phyloP scores from a whole-genome alignment of 768 basidiomycete genomes.

The Tulasnella sp. region DNA sequence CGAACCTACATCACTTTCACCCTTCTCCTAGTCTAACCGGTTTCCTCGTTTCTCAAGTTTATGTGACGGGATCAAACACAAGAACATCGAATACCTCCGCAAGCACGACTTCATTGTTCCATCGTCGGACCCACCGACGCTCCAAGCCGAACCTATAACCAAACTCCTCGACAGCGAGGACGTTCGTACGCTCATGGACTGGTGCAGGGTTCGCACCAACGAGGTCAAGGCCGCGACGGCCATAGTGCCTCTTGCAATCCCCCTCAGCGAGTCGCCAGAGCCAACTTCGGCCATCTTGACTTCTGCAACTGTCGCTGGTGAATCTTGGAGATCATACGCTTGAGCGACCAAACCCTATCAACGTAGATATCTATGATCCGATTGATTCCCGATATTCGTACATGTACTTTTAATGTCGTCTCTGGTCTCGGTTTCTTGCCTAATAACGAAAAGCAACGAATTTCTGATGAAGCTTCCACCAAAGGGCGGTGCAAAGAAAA shows the following conservation, averaged over 20 bases:
- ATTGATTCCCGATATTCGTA: neutral
- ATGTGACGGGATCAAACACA: neutral
- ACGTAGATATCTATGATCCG: neutral
- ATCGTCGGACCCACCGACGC: neutral
- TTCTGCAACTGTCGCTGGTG: neutral
- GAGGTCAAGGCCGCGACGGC: neutral
- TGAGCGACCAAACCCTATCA: neutral
- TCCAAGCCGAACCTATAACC: neutral
- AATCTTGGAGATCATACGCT: neutral
- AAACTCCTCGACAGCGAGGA: constrained; percentile 2
- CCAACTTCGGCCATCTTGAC: neutral
- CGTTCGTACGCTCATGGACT: neutral
- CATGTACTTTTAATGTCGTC: neutral
- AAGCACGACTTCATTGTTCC: neutral
- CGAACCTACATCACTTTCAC: no score
- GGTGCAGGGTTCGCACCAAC: neutral
- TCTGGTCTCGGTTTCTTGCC: neutral
- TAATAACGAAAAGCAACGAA: neutral
- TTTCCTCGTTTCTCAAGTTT: neutral
- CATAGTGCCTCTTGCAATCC: neutral
- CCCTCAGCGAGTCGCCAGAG: neutral
- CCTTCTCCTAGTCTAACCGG: no score
- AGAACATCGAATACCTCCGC: neutral
- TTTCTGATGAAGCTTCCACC: neutral
- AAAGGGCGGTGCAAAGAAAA: neutral